Base-by-base conservation (phyloP, 345 rosid species). In the Populus simonii region DNA sequence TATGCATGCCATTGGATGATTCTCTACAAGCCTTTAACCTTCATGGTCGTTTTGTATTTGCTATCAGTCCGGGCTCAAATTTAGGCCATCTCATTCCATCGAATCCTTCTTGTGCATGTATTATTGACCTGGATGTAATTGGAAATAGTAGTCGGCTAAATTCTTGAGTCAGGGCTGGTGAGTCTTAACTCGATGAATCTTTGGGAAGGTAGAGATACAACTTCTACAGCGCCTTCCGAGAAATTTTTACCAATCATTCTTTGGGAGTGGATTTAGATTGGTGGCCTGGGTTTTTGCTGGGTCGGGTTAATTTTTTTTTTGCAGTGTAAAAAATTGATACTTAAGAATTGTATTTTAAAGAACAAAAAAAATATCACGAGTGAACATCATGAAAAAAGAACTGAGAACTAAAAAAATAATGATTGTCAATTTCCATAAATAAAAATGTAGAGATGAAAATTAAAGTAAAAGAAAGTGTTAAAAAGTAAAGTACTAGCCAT, bases 401-500 rank as follows among this genome's bases (percentile, higher is more conserved):
- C 33, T 31, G 33, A 31, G 33, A 31, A 31, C 33, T 31, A 0
- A 31, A 31, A 31, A 31, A 31, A 31, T n/a, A 31, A 31, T 2
- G 4, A 31, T 31, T 31, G 4, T 31, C 33, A 31, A 31, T 31
- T 0, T 31, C 3, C 0, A 31, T 31, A 2, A 33, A 5, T 33
- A 33, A 33, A 33, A 33, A 33, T 4, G 0, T 33, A 33, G 0
- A 33, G 36, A 4, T 33, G 1, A 33, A 33, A 4, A 4, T 33
- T 0, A 0, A 3, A 33, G 0, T 33, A 4, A 4, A 33, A 33
- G 3, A 4, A 33, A 4, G 3, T 4, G 4, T 33, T 33, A 33
- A 33, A 33, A 4, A 33, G 0, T 33, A 33, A 33, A 33, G 0
- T 4, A 33, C 5, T 33, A 33, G 0, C 0, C 0, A 31, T 31